Percentiles rank a stretch among this genome's conserved stretches.
Conservation (phyloP, 2,329 filamentous ascomycete species). For the Ramichloridium luteum region DNA sequence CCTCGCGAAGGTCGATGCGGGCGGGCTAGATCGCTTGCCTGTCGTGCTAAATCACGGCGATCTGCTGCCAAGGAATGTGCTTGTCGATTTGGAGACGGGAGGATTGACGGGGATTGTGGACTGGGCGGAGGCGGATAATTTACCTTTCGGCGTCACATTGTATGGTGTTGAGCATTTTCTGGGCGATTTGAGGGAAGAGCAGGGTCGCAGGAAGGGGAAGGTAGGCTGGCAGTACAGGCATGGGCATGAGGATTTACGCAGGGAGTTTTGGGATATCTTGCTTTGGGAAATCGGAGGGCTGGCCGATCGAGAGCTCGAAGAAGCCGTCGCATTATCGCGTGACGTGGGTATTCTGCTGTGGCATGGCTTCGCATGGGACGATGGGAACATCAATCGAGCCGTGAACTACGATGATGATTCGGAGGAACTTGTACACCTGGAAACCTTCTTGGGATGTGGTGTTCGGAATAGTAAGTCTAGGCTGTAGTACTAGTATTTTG, state of each 20-base stretch:
- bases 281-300: constrained; percentile 27
- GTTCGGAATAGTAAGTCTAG: constrained; percentile 1
- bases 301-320: constrained; percentile 15
- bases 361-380: constrained; percentile 44
- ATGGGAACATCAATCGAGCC: constrained; percentile 46
- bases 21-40: constrained; percentile 28
- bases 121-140: constrained; percentile 51
- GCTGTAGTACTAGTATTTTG: not conserved
- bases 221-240: no score
- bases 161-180: constrained; percentile 52
- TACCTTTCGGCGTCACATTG: constrained; percentile 48
- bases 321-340: constrained; percentile 34
- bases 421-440: constrained; percentile 40
- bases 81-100: constrained; percentile 36
- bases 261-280: constrained; percentile 40
- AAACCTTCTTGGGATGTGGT: constrained; percentile 30
- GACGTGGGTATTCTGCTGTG: constrained; percentile 48
- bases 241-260: constrained; percentile 32
- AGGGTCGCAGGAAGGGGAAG: not conserved
- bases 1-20: constrained; percentile 5
- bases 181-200: constrained; percentile 30
- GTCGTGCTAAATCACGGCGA: constrained; percentile 52
- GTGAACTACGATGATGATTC: constrained; percentile 41
- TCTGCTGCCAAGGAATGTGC: constrained; percentile 45
- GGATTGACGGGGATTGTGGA: constrained; percentile 45